Conservation (phyloP, 768 basidiomycete species). For the Naganishia antarctica region DNA sequence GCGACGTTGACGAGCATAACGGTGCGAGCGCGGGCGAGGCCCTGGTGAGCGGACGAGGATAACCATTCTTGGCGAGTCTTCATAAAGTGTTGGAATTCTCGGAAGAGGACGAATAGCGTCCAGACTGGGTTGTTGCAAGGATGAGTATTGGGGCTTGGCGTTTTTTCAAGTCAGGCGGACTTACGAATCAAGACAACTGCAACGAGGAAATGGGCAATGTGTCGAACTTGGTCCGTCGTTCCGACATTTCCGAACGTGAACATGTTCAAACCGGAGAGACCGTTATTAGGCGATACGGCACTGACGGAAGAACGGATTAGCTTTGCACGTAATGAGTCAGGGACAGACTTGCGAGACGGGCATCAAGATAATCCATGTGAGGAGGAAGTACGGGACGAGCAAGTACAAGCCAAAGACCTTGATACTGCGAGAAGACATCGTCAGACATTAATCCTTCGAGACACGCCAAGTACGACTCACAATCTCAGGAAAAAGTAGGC, state of each 20-base stretch:
- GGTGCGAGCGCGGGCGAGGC: conserved; percentile 44
- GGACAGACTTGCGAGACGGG: conserved; percentile 40
- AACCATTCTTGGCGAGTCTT: conserved; percentile 47
- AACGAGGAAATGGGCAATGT: conserved; percentile 46
- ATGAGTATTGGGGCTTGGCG: too few relatives aligned
- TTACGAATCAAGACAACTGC: conserved; percentile 43
- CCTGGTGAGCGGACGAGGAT: conserved; percentile 43
- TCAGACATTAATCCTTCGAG: too few relatives aligned
- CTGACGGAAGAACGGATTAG: conserved; percentile 15
- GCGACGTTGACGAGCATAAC: conserved; percentile 46
- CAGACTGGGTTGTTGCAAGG: too few relatives aligned
- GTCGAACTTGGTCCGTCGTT: conserved; percentile 33
- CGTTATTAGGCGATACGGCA: conserved; percentile 38
- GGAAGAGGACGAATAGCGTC: conserved; percentile 45
- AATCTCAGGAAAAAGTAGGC: conserved; percentile 49
- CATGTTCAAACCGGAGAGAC: conserved; percentile 41
- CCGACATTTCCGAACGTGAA: conserved; percentile 49
- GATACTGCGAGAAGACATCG: conserved; percentile 22
- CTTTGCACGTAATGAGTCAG: background rate
- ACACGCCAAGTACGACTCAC: too few relatives aligned
- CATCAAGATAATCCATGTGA: conserved; percentile 46
- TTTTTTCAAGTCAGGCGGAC: too few relatives aligned
- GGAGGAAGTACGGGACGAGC: conserved; percentile 46
- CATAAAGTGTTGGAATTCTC: conserved; percentile 47
- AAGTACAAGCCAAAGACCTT: conserved; percentile 49